Percentiles rank a stretch among this genome's conserved stretches.
Evolutionary conservation across 371 early-diverging fungal species (phyloP).

Genomic region (Mortierella polycephala): DNA sequence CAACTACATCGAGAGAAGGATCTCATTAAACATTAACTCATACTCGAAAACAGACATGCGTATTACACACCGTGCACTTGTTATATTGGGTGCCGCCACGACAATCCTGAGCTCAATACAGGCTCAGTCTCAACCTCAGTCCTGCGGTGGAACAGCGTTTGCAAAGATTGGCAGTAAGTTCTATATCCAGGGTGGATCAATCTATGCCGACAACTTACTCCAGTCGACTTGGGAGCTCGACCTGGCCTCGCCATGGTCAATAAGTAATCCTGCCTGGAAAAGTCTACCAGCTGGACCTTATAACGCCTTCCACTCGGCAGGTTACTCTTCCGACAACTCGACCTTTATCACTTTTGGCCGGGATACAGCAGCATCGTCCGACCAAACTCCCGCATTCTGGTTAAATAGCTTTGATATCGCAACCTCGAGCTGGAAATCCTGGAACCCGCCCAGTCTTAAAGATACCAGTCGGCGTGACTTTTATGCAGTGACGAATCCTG

Average conservation of each 20-base stretch:
- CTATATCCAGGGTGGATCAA: constrained; percentile 35
- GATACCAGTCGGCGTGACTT: constrained; percentile 39
- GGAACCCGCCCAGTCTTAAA: constrained; percentile 3
- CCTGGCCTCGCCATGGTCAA: constrained; percentile 22
- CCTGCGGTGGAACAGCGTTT: constrained; percentile 28
- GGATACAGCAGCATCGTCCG: constrained; percentile 21
- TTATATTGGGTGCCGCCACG: constrained; percentile 6
- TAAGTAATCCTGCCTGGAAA: constrained; percentile 24
- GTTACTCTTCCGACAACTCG: constrained; percentile 12
- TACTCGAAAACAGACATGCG: constrained; percentile 2
- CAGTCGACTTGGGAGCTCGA: constrained; percentile 30
- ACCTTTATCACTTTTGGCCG: constrained; percentile 41
- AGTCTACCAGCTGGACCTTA: constrained; percentile 18
- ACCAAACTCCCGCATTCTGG: constrained; percentile 11
- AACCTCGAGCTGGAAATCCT: constrained; percentile 16
- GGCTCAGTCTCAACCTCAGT: constrained; percentile 15
- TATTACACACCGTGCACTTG: neutral
- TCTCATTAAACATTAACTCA: no score
- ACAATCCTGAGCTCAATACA: neutral
- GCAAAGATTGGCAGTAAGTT: constrained; percentile 31
- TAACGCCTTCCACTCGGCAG: constrained; percentile 37
- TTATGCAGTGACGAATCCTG: constrained; percentile 21
- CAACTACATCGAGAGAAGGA: no score
- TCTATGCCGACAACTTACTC: constrained; percentile 18
- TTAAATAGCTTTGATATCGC: constrained; percentile 19